phyloP scores from a whole-genome alignment of 1,139 yeast genomes.

The Suhomyces guaymorum region DNA sequence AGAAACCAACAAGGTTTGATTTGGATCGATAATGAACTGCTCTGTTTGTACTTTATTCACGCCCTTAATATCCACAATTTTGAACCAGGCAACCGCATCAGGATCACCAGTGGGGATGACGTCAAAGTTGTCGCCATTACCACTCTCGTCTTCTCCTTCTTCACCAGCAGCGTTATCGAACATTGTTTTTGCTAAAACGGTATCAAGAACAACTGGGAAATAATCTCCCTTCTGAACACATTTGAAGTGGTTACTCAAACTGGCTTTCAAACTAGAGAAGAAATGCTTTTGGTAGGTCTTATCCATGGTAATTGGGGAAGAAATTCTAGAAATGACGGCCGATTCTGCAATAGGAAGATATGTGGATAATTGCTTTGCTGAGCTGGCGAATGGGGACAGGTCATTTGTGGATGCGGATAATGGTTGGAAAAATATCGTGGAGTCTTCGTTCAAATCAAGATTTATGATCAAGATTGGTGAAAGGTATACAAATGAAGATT shows the following conservation, averaged over 20 bases:
- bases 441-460: slow-evolving; percentile 35
- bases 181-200: slow-evolving; percentile 63
- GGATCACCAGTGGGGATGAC: slow-evolving; percentile 62
- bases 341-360: slow-evolving; percentile 28
- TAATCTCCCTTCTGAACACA: slow-evolving; percentile 63
- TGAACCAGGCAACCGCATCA: slow-evolving; percentile 86
- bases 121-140: slow-evolving; percentile 27
- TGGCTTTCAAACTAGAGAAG: slow-evolving; percentile 59
- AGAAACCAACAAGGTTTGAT: slow-evolving; percentile 65
- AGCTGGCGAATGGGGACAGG: no score
- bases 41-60: slow-evolving; percentile 25
- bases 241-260: slow-evolving; percentile 60
- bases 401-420: no score
- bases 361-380: slow-evolving; percentile 14
- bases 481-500: slow-evolving; percentile 44
- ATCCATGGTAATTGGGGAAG: slow-evolving; percentile 73
- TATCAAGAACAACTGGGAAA: slow-evolving; percentile 77
- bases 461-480: slow-evolving; percentile 69
- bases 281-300: slow-evolving; percentile 65
- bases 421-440: slow-evolving; percentile 34
- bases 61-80: slow-evolving; percentile 48
- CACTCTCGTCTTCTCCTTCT: slow-evolving; percentile 27
- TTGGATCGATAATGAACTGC: slow-evolving; percentile 65
- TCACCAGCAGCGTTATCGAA: slow-evolving; percentile 38
- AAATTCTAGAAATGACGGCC: slow-evolving; percentile 63